Evolutionary conservation across 164 flowering plant species (phyloP), one percentile per base, ranked within the genome.

Genomic region (Malania oleifera): DNA sequence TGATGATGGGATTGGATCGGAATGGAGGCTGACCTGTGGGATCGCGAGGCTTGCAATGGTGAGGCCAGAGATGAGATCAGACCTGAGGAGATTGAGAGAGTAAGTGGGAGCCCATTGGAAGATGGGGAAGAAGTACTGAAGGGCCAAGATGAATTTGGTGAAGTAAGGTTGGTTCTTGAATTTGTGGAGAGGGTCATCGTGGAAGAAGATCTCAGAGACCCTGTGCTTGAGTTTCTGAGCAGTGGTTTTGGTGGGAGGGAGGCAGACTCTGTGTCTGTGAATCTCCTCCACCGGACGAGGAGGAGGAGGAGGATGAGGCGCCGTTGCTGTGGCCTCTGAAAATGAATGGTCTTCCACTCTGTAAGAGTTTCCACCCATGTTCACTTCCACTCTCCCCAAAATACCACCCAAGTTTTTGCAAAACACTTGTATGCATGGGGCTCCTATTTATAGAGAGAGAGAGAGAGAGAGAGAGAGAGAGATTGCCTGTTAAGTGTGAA

Each of bases 41-140:
- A 86, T 83, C 0, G 89, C 85, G 14, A 86, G 83, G 70, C 92
- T 86, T 11, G 92, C 92, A 77, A 86, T 86, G 71, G 92, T 86
- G 65, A 86, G 78, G 7, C 92, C 92, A 57, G 92, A 73, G 53
- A 86, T 47, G 60, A 83, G 38, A 67, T 86, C 89, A 55, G 89
- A 73, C 73, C 72, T 66, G n/a, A 85, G 54, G 18, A 81, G 79
- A 13, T 37, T 28, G 54, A 80, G 56, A 51, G 19, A 61, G 49
- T 85, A 82, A 59, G 64, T 35, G 23, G 84, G 70, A 0, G 68
- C 85, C 70, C 69, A 64, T 10, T 24, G 77, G 35, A 83, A 72
- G 19, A 90, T 72, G 3, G 97, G 98, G 63, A 93, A 86, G 68
- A 89, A 67, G 64, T 64, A 89, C 63, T 90, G 88, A 28, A 90